These are phyloP conservation scores for Leccinum variabile DNA, from an alignment of 1,284 basidiomycete genomes.

Conservation along the genomic window DNA sequence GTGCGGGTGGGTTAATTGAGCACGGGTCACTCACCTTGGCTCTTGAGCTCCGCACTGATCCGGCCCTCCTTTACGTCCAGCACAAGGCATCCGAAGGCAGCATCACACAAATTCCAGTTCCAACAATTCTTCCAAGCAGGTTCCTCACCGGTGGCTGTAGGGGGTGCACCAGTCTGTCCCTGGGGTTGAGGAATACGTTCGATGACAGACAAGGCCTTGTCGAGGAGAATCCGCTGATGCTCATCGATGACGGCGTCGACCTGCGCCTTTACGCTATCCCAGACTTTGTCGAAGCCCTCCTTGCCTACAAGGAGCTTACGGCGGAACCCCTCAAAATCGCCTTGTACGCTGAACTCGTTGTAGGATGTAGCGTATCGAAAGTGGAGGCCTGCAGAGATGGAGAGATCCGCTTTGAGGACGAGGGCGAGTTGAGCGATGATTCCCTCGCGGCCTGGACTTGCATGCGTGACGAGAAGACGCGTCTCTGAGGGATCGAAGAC, in stretches of 20 bases:
- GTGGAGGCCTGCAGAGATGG: conserved; percentile 92
- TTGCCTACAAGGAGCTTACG: conserved; percentile 80
- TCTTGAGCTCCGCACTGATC: conserved; percentile 88
- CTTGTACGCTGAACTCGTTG: conserved; percentile 95
- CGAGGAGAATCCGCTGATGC: conserved; percentile 83
- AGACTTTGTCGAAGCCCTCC: conserved; percentile 86
- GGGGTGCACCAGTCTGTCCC: conserved; percentile 54
- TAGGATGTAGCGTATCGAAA: conserved; percentile 96
- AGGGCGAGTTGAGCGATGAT: conserved; percentile 90
- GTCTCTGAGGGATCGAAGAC: conserved; percentile 94
- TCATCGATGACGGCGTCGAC: conserved; percentile 93
- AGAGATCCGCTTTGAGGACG: conserved; percentile 91
- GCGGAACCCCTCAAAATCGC: conserved; percentile 87
- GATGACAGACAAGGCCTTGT: conserved; percentile 87
- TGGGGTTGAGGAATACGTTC: conserved; percentile 75
- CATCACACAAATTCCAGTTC: conserved; percentile 98
- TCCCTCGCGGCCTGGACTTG: conserved; percentile 91
- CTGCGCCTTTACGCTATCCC: conserved; percentile 91
- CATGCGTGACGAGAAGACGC: conserved; percentile 89
- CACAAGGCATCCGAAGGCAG: conserved; percentile 86
- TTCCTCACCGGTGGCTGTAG: conserved; percentile 65
- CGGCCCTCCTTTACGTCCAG: conserved; percentile 90
- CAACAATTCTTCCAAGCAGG: conserved; percentile 97
- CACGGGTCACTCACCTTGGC: conserved; percentile 66
- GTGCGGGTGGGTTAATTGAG: conserved; percentile 1